phyloP scores from a whole-genome alignment of 148 eudicot genomes.

The Rheum nobile region DNA sequence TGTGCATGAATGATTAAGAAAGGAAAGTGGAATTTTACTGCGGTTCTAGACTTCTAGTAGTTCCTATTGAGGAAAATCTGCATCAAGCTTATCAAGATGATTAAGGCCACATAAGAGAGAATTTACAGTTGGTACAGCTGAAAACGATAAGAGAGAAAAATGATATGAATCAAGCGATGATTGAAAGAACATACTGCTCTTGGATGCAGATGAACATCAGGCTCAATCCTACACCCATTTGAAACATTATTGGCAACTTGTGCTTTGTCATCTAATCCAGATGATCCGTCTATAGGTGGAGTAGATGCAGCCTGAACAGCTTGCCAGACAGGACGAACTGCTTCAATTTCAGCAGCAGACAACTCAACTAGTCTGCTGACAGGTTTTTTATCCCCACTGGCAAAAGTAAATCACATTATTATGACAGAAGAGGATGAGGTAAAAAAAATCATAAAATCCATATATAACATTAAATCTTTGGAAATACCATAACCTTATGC shows the following conservation, averaged over 20 bases:
- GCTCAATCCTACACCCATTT: slow-evolving; percentile 54
- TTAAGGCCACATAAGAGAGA: background rate
- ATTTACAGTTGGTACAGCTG: background rate
- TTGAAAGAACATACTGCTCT: slow-evolving; percentile 69
- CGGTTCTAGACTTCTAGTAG: background rate
- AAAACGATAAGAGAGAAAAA: background rate
- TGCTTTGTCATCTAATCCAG: slow-evolving; percentile 52
- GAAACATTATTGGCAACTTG: slow-evolving; percentile 47
- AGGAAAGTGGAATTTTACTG: background rate
- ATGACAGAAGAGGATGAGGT: background rate
- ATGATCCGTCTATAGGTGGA: slow-evolving; percentile 40
- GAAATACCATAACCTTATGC: slow-evolving; percentile 31
- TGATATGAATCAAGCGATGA: background rate
- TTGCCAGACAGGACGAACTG: slow-evolving; percentile 91
- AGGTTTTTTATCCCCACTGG: slow-evolving; percentile 49
- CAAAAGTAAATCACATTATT: slow-evolving; percentile 7
- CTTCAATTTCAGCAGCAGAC: slow-evolving; percentile 91
- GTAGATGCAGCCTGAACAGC: slow-evolving; percentile 74
- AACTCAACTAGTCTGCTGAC: slow-evolving; percentile 71
- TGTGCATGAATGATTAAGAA: background rate
- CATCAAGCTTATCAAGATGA: background rate
- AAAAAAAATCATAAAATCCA: background rate
- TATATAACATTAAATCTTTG: background rate
- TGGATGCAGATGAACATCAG: slow-evolving; percentile 86
- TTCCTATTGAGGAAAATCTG: background rate